Base-by-base conservation (phyloP, 1,284 basidiomycete genomes). In the Cryptococcus amylolentus region DNA sequence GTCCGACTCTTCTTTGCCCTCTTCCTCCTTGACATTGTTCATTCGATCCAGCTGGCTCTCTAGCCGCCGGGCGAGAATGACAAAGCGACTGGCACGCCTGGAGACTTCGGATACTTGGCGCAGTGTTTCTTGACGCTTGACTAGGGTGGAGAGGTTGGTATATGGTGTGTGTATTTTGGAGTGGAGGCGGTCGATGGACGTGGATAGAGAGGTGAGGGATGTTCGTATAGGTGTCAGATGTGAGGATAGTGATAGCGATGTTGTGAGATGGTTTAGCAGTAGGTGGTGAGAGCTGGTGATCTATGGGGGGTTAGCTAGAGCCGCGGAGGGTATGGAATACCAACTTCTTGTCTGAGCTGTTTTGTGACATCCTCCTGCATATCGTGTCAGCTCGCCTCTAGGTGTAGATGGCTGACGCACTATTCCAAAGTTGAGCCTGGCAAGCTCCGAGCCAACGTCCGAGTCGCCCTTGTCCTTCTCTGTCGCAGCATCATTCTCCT, bases 161-260 rank as follows among this genome's bases (percentile, higher is more conserved):
- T 93, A 89, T 2, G 92, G 93, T 0, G 84, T 77, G 52, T 88
- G 86, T 54, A 97, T 89, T 78, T 94, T 95, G 55, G 81, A 79
- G 48, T 88, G 87, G 8, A 97, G 81, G 66, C 91, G 89, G 64
- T 69, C 64, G 12, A 71, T 65, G 12, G 71, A 70, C 5, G 66
- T 60, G 26, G 63, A 68, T 28, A 72, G 67, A 35, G 68, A 68
- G 26, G 56, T 58, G 26, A 75, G 57, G 10, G 71, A 64, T n/a
- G 72, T 58, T 6, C 74, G 71, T 45, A 80, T 75, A 2, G 72
- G 63, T n/a, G 62, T 44, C 46, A 75, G 56, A 31, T 61, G 63
- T 52, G 58, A 78, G 79, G 63, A 92, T 77, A 55, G 87, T 84
- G 38, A 81, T 68, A 64, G 88, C 81, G 53, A 95, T 74, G 66